Percentiles rank a stretch among this genome's conserved stretches.
These are phyloP conservation scores for Berberis vulgaris DNA, from an alignment of 164 flowering plant species.

Conservation along the genomic window DNA sequence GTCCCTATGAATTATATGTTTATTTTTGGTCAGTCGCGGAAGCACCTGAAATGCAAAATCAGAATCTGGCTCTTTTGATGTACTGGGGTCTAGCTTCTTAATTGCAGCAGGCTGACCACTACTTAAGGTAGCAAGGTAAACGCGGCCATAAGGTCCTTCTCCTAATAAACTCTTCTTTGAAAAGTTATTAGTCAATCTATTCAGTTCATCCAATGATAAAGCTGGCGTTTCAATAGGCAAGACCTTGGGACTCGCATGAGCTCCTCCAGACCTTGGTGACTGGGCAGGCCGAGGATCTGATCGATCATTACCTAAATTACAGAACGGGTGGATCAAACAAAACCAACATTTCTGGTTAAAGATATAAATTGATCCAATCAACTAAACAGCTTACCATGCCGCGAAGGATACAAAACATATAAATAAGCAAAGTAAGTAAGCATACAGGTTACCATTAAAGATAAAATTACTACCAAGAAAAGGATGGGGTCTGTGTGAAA, in stretches of 20 bases:
- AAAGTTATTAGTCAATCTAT: slow-evolving; percentile 36
- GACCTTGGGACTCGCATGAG: slow-evolving; percentile 26
- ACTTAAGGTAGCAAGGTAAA: slow-evolving; percentile 34
- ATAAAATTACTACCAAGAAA: too few relatives aligned
- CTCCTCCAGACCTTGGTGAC: slow-evolving; percentile 18
- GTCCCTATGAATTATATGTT: background rate
- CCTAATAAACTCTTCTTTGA: slow-evolving; percentile 50
- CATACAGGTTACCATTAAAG: too few relatives aligned
- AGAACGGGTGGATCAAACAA: too few relatives aligned
- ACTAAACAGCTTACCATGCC: too few relatives aligned
- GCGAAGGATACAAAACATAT: too few relatives aligned
- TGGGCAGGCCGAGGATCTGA: too few relatives aligned
- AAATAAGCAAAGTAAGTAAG: too few relatives aligned
- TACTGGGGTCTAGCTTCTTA: slow-evolving; percentile 42
- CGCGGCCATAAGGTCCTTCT: slow-evolving; percentile 64
- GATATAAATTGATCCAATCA: too few relatives aligned
- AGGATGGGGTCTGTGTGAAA: too few relatives aligned
- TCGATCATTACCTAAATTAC: too few relatives aligned
- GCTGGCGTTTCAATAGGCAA: slow-evolving; percentile 52
- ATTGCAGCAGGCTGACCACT: slow-evolving; percentile 34
- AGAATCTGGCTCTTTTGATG: slow-evolving; percentile 24
- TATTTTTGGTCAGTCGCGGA: background rate
- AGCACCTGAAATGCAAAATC: slow-evolving; percentile 14
- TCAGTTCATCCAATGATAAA: slow-evolving; percentile 40
- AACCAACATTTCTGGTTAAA: too few relatives aligned